Conservation (phyloP, 129 eudicot genomes). For the Cynara cardunculus region DNA sequence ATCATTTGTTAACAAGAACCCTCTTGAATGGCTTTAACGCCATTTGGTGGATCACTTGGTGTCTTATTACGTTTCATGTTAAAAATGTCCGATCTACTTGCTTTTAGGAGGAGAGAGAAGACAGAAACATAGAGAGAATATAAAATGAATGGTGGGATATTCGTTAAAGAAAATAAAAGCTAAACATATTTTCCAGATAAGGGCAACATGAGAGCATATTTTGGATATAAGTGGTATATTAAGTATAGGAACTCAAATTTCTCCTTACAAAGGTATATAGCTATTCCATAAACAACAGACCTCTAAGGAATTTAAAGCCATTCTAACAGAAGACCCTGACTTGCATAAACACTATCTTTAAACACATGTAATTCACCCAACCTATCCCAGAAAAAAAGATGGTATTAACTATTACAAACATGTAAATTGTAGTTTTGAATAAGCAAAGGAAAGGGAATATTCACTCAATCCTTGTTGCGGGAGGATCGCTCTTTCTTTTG, state of each 20-base stretch:
- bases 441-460: neutral
- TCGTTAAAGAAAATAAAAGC: neutral
- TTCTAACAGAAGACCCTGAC: too few relatives aligned
- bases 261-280: neutral
- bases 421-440: neutral
- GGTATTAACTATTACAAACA: neutral
- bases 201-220: neutral
- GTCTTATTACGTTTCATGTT: neutral
- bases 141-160: too few relatives aligned
- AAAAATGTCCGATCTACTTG: neutral
- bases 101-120: neutral
- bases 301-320: neutral
- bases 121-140: neutral
- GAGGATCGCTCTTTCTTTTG: constrained; percentile 68
- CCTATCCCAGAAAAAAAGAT: neutral
- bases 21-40: neutral
- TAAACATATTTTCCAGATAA: neutral
- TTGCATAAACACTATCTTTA: neutral
- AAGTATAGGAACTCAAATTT: neutral
- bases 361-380: neutral
- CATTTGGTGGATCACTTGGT: neutral
- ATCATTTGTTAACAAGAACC: neutral
- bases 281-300: neutral
- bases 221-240: neutral
- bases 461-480: constrained; percentile 51